Base-by-base conservation (phyloP, 176 grass and related monocot species). In the Luzula sylvatica region DNA sequence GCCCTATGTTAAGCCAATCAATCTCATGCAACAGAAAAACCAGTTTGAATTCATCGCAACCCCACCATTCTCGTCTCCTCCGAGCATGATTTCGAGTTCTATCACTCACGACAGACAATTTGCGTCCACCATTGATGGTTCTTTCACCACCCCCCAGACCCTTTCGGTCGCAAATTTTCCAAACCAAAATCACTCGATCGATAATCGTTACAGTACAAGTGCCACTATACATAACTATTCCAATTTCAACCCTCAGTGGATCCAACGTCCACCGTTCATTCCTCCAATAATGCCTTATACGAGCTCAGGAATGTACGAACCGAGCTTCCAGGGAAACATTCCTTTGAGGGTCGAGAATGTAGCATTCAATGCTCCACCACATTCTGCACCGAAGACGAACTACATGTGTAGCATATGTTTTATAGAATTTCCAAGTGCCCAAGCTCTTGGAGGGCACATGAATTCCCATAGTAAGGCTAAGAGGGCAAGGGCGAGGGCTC, bases 41-140 rank as follows among this genome's bases (percentile, higher is more conserved):
- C 22, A 45, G 25, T 16, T n/a, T 25, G 18, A 42, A 42, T 61
- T 61, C 56, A 42, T 61, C 24, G 38, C 56, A 44, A 61, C 29
- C 7, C 56, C 56, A 15, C 23, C 20, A 16, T 44, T 8, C 40
- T 20, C 26, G 28, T 17, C 26, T 38, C 7, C 11, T 19, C 17
- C 30, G n/a, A n/a, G n/a, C n/a, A n/a, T n/a, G n/a, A n/a, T n/a
- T n/a, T n/a, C n/a, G n/a, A n/a, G n/a, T n/a, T n/a, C n/a, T n/a
- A n/a, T n/a, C n/a, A n/a, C n/a, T n/a, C n/a, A n/a, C n/a, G n/a
- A n/a, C n/a, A n/a, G n/a, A n/a, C n/a, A n/a, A n/a, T n/a, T n/a
- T n/a, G n/a, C n/a, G 26, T 26, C 13, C 26, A 54, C 3, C 1
- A 54, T 17, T 14, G 5, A 13, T 54, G 8, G 8, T 5, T 54